Base-by-base conservation (phyloP, 192 early-diverging fungal genomes). In the Spizellomyces punctatus region DNA sequence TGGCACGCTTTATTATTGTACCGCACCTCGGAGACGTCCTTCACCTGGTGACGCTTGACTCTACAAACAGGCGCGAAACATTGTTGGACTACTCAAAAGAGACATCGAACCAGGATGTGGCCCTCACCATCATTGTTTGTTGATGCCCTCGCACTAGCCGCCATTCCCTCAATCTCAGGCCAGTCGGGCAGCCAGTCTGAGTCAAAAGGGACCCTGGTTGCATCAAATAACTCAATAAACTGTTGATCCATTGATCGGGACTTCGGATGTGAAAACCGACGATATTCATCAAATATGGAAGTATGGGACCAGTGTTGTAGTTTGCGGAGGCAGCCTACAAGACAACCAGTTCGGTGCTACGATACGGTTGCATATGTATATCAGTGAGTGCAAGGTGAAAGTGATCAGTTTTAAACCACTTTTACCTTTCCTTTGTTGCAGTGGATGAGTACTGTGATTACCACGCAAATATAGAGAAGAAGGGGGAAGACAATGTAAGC, bases 341-440 rank as follows among this genome's bases (percentile, higher is more conserved):
- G 78, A 71, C 97, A 99, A 0, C 97, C 97, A 8, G 97, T 99
- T 8, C 97, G 90, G 73, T 99, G 97, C 83, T 92, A 70, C 0
- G 19, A 10, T 9, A 58, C 21, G 44, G 46, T 7, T 36, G 59
- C n/a, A 55, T 14, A 42, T 17, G n/a, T 22, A 62, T 62, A 16
- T 19, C 14, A 10, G 46, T 19, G 42, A 16, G 5, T 64, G 16
- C 42, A 19, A 8, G 68, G 44, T 22, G 47, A 8, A 55, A 67
- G 47, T 58, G 57, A 7, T 41, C 42, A 47, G 0, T 17, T 4
- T 16, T 5, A 6, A 7, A 7, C 64, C 12, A 44, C 10, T 14
- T 44, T 72, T 82, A 92, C 90, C 71, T 99, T 99, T 59, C 97
- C 97, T 80, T 99, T 99, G 77, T 99, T 99, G 78, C 97, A 99